Evolutionary conservation across 306 rosid species (phyloP).

Genomic region (Albizia julibrissin): DNA sequence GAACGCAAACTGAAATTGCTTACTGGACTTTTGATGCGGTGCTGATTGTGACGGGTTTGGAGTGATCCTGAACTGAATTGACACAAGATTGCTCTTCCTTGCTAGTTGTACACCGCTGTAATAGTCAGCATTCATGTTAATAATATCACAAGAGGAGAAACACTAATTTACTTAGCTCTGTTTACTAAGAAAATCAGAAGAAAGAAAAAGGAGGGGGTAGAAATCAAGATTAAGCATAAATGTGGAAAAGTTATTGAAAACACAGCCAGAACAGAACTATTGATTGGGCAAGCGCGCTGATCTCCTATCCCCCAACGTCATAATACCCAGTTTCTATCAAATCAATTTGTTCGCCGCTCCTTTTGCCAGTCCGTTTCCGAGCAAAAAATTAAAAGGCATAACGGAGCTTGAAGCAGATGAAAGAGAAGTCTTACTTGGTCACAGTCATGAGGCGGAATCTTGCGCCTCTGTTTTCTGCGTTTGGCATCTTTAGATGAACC

Average conservation of each 20-base stretch:
- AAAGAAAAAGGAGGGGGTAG: not conserved
- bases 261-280: not conserved
- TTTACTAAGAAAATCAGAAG: not conserved
- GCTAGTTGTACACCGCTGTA: conserved; percentile 49
- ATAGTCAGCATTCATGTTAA: conserved; percentile 8
- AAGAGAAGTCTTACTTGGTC: conserved; percentile 35
- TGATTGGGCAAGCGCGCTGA: not conserved
- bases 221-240: not conserved
- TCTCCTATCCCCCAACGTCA: not conserved
- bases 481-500: conserved; percentile 58
- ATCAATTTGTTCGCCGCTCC: not conserved
- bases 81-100: conserved; percentile 38
- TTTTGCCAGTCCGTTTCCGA: not conserved
- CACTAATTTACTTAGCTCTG: conserved; percentile 12
- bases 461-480: conserved; percentile 47
- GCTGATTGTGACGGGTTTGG: conserved; percentile 16
- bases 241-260: not conserved
- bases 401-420: not conserved
- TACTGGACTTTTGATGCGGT: conserved; percentile 47
- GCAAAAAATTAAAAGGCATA: conserved; percentile 10
- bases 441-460: conserved; percentile 43
- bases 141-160: not conserved
- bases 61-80: conserved; percentile 34
- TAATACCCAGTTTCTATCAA: not conserved
- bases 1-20: conserved; percentile 31